Evolutionary conservation across 257 asterid genomes (phyloP), one percentile per base, ranked within the genome.

Genomic region (Solanum sejunctum): DNA sequence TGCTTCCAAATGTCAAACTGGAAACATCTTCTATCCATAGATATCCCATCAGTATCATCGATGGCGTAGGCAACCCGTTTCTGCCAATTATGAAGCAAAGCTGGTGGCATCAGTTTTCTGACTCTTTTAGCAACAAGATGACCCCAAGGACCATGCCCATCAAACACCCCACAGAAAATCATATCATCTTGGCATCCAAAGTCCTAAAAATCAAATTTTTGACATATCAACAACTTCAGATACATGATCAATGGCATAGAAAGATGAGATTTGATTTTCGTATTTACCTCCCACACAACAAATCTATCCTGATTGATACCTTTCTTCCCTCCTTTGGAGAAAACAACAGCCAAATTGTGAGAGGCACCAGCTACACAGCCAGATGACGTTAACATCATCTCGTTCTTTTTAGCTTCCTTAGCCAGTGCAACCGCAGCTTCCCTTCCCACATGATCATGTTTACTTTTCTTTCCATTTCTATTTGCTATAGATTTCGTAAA

Each of bases 131-230:
- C 85, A 86, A 91, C 91, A 75, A 92, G 71, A 86, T 95, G 97
- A 12, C 97, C 98, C 98, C 98, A 93, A 5, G 92, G 93, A 47
- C 98, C 98, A 84, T 95, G 97, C 77, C 97, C 97, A 57, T 95
- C 97, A 60, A 95, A 95, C 51, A 95, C 92, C 2, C 97, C 98
- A 89, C 97, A 92, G 84, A 92, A 92, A 1, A 87, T 86, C 93
- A 92, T 90, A 84, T 91, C 98, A 55, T 93, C 92, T 88, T 92
- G 95, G 84, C 91, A 88, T 47, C 97, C 98, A 85, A 92, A 95
- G 87, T 93, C 97, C 97, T 94, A 51, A 67, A 51, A 86, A 16
- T 16, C 0, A 28, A 58, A 79, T 15, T 82, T 55, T 51, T 69
- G 8, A 36, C 49, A 82, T 16, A 32, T 66, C 80, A 43, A 45